A percentile compares a stretch with the other conserved stretches of the same genome.
phyloP scores from a whole-genome alignment of 805 yeast genomes.

The Candida loeiensis region DNA sequence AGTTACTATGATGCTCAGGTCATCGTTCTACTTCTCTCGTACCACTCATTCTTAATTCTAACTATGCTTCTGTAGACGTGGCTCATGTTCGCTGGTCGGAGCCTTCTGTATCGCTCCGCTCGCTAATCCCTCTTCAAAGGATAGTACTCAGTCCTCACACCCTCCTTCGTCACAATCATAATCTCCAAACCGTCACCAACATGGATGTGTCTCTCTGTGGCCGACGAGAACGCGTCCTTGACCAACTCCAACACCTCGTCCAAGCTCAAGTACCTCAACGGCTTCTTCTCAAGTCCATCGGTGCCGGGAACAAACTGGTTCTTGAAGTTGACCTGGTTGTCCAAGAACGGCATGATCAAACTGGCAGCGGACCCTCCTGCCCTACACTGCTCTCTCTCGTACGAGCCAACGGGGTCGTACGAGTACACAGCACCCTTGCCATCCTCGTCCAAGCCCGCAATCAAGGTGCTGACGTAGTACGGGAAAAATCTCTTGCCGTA shows the following conservation, averaged over 20 bases:
- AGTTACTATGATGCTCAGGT: no score
- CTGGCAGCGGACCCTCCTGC: slow-evolving; percentile 98
- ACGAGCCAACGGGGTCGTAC: slow-evolving; percentile 96
- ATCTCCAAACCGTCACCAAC: slow-evolving; percentile 97
- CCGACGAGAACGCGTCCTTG: slow-evolving; percentile 91
- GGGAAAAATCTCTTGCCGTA: slow-evolving; percentile 96
- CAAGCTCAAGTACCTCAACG: slow-evolving; percentile 59
- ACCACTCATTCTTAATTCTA: no score
- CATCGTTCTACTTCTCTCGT: no score
- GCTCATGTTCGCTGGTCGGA: no score
- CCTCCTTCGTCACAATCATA: slow-evolving; percentile 87
- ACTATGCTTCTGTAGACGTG: no score
- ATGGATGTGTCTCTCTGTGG: slow-evolving; percentile 96
- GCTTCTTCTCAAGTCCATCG: slow-evolving; percentile 61
- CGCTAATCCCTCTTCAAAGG: slow-evolving; percentile 82
- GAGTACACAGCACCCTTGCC: slow-evolving; percentile 96
- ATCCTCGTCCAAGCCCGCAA: slow-evolving; percentile 88
- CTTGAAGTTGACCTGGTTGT: slow-evolving; percentile 93
- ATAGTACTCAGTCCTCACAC: slow-evolving; percentile 76
- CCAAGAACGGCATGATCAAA: slow-evolving; percentile 94
- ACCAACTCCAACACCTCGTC: slow-evolving; percentile 88
- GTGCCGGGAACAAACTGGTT: slow-evolving; percentile 80
- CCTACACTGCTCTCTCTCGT: slow-evolving; percentile 94
- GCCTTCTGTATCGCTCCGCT: no score
- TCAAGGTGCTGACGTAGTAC: slow-evolving; percentile 89